phyloP scores from a whole-genome alignment of 2,329 filamentous ascomycete genomes.

The Claviceps humidiphila region DNA sequence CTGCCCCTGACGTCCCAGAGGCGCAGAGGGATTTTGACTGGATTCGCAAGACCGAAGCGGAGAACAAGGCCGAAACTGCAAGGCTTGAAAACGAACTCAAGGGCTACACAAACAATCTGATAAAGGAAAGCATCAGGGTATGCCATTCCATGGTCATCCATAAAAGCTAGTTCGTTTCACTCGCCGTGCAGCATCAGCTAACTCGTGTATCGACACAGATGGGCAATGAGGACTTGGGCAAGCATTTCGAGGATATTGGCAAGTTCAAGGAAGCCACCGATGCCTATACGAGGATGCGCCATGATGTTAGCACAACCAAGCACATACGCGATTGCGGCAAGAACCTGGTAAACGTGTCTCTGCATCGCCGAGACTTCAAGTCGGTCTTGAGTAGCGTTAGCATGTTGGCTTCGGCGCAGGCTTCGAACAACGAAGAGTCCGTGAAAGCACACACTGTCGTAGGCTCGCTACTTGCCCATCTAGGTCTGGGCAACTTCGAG shows the following conservation, averaged over 20 bases:
- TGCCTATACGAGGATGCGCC: slow-evolving; percentile 74
- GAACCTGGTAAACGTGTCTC: slow-evolving; percentile 60
- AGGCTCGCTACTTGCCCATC: slow-evolving; percentile 34
- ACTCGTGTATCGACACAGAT: slow-evolving; percentile 42
- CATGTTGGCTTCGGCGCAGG: slow-evolving; percentile 47
- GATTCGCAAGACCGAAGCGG: slow-evolving; percentile 53
- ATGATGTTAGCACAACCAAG: slow-evolving; percentile 70
- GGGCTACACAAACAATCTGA: slow-evolving; percentile 89
- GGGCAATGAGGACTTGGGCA: slow-evolving; percentile 84
- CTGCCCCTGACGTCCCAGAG: slow-evolving; percentile 55
- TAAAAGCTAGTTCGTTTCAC: background rate
- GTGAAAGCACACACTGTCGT: slow-evolving; percentile 38
- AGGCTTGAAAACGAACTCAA: slow-evolving; percentile 77
- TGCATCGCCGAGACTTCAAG: slow-evolving; percentile 69
- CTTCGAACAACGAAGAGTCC: slow-evolving; percentile 31
- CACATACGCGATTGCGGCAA: slow-evolving; percentile 75
- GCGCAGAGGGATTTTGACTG: slow-evolving; percentile 57
- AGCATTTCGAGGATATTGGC: slow-evolving; percentile 68
- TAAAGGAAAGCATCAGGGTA: slow-evolving; percentile 93
- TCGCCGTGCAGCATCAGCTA: background rate
- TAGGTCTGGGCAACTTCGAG: slow-evolving; percentile 32
- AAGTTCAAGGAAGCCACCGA: slow-evolving; percentile 61
- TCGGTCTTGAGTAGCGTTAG: slow-evolving; percentile 44
- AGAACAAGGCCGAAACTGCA: slow-evolving; percentile 55
- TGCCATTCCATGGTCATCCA: background rate